Evolutionary conservation across 345 rosid genomes (phyloP), one percentile per base, ranked within the genome.

Genomic region (Turritis glabra): DNA sequence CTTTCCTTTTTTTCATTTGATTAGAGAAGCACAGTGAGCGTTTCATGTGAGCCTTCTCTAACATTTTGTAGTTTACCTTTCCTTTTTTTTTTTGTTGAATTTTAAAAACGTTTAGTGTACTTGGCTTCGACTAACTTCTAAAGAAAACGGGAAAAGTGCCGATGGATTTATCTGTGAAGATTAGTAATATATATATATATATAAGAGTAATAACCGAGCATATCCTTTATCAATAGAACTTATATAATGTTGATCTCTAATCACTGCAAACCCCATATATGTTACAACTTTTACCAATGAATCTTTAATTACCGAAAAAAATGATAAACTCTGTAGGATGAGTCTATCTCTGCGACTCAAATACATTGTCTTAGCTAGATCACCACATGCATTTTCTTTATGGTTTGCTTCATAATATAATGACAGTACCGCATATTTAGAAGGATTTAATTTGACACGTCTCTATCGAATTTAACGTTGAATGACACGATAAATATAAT

Each of bases 381-480:
- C n/a, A n/a, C n/a, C 17, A 52, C 30, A 72, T 61, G 19, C 43
- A 29, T 26, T 8, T 26, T 7, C 2, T n/a, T n/a, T n/a, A n/a
- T n/a, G n/a, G n/a, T 13, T 15, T 21, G 12, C 19, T 64, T 32
- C 40, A 13, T 25, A 15, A 44, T 27, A 55, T 44, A 12, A 35
- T 35, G 50, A 44, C 71, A n/a, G n/a, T n/a, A 73, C 23, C 25
- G 43, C 48, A 55, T 46, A 46, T 30, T 46, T 46, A 33, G 51
- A 65, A 65, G 22, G 56, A 23, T 17, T 29, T 38, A 67, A 19
- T 21, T 41, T 61, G 74, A 59, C 46, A 76, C 40, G 69, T 76
- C 79, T 69, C 56, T 29, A 32, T 69, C 70, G 51, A 52, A 60
- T 32, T 5, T 68, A 76, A 68, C 74, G 74, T 76, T 76, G 79